A percentile compares a stretch with the other conserved stretches of the same genome.
These are phyloP conservation scores for Metarhizium brunneum DNA, from an alignment of 2,329 filamentous ascomycete genomes.

Conservation along the genomic window DNA sequence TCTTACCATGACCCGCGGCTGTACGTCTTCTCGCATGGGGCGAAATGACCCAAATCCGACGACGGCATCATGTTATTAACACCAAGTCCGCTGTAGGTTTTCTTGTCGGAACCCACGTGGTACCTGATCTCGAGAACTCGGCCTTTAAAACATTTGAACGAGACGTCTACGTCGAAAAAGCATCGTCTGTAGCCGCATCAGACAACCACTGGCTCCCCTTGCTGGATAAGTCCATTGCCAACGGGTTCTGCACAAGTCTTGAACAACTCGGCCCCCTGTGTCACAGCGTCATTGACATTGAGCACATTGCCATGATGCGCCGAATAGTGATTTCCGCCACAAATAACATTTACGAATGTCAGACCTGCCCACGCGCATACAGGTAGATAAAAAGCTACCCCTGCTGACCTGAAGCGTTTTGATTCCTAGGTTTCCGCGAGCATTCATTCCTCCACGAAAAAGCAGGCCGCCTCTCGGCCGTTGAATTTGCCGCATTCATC, in stretches of 20 bases:
- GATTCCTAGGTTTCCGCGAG: no score
- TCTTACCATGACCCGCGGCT: conserved; percentile 28
- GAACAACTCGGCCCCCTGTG: conserved; percentile 20
- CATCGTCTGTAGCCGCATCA: conserved; percentile 13
- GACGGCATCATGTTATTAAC: no score
- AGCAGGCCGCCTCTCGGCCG: no score
- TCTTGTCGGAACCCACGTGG: conserved; percentile 14
- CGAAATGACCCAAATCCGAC: no score
- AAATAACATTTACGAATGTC: conserved; percentile 11
- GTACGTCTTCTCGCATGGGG: conserved; percentile 11
- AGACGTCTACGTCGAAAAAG: conserved; percentile 17
- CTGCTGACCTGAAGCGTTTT: no score
- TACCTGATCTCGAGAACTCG: conserved; percentile 11
- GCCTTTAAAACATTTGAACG: conserved; percentile 17
- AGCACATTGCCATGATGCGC: conserved; percentile 21
- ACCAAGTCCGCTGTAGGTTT: conserved; percentile 11
- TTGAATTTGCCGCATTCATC: no score
- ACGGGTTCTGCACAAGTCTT: conserved; percentile 20
- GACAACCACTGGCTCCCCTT: conserved; percentile 5
- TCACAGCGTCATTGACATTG: conserved; percentile 18
- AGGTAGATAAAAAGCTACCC: no score
- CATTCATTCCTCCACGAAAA: no score
- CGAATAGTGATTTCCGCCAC: no score
- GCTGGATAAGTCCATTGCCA: conserved; percentile 12
- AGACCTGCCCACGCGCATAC: no score